These are phyloP conservation scores for Mycena sanguinolenta DNA, from an alignment of 768 basidiomycete species.

Conservation along the genomic window DNA sequence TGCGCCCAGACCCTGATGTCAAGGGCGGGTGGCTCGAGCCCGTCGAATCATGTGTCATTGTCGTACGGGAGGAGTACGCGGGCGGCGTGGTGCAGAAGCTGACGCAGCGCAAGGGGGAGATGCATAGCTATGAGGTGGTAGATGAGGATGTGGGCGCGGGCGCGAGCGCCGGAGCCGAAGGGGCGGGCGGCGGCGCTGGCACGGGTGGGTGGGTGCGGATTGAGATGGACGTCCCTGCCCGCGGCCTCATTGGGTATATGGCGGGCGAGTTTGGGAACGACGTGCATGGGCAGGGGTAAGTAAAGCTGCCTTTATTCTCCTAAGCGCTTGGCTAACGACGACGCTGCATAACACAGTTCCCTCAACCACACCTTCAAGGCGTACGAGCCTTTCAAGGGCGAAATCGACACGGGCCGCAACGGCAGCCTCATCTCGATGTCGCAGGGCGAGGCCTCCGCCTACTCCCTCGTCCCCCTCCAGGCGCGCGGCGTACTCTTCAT, in stretches of 20 bases:
- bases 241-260: slow-evolving; percentile 66
- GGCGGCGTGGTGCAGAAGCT: slow-evolving; percentile 63
- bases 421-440: slow-evolving; percentile 64
- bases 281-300: slow-evolving; percentile 67
- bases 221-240: slow-evolving; percentile 62
- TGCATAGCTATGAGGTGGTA: slow-evolving; percentile 60
- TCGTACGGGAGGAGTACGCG: slow-evolving; percentile 62
- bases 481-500: slow-evolving; percentile 63
- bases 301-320: slow-evolving; percentile 30
- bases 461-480: slow-evolving; percentile 64
- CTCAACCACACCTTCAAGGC: slow-evolving; percentile 67
- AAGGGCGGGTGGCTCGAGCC: slow-evolving; percentile 56
- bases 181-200: slow-evolving; percentile 4
- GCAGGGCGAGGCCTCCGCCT: slow-evolving; percentile 59
- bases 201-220: slow-evolving; percentile 54
- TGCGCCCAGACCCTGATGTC: slow-evolving; percentile 57
- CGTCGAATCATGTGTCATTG: slow-evolving; percentile 59
- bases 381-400: slow-evolving; percentile 59
- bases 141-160: slow-evolving; percentile 50
- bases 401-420: slow-evolving; percentile 62
- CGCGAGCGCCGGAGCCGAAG: slow-evolving; percentile 29
- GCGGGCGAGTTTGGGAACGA: slow-evolving; percentile 67
- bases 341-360: slow-evolving; percentile 45
- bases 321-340: slow-evolving; percentile 3
- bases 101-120: slow-evolving; percentile 64